Evolutionary conservation across 1,284 basidiomycete genomes (phyloP).

Genomic region (Naganishia sp.): DNA sequence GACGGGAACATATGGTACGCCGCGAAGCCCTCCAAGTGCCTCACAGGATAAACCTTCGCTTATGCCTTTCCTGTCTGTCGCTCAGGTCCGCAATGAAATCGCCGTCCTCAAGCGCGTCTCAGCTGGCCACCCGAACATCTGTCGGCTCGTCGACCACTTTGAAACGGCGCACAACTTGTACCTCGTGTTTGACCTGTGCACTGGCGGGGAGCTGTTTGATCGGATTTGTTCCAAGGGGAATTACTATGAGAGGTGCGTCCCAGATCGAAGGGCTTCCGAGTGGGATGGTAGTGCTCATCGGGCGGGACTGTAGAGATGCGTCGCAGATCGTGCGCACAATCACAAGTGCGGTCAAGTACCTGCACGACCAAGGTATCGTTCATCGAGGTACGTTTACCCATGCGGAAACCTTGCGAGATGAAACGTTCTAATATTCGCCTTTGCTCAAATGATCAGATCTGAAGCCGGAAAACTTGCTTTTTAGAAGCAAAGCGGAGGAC

Average conservation of each 20-base stretch:
- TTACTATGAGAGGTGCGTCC: constrained; percentile 83
- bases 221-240: constrained; percentile 96
- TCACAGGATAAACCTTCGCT: not conserved
- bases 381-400: constrained; percentile 68
- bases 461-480: constrained; percentile 96
- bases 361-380: constrained; percentile 92
- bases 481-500: constrained; percentile 84
- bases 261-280: not conserved
- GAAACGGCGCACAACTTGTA: constrained; percentile 96
- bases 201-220: constrained; percentile 96
- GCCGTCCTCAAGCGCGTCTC: constrained; percentile 92
- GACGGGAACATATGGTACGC: constrained; percentile 58
- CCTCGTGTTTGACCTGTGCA: constrained; percentile 94
- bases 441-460: constrained; percentile 62
- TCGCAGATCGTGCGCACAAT: constrained; percentile 85
- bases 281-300: not conserved
- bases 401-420: not conserved
- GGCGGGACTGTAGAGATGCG: constrained; percentile 66
- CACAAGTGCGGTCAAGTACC: constrained; percentile 82
- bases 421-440: not conserved
- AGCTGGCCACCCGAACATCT: constrained; percentile 83
- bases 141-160: constrained; percentile 94
- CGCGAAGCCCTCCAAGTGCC: not conserved
- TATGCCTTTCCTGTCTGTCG: not conserved
- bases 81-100: constrained; percentile 93